These are phyloP conservation scores for Fusarium torulosum DNA, from an alignment of 2,329 filamentous ascomycete genomes.

Conservation along the genomic window DNA sequence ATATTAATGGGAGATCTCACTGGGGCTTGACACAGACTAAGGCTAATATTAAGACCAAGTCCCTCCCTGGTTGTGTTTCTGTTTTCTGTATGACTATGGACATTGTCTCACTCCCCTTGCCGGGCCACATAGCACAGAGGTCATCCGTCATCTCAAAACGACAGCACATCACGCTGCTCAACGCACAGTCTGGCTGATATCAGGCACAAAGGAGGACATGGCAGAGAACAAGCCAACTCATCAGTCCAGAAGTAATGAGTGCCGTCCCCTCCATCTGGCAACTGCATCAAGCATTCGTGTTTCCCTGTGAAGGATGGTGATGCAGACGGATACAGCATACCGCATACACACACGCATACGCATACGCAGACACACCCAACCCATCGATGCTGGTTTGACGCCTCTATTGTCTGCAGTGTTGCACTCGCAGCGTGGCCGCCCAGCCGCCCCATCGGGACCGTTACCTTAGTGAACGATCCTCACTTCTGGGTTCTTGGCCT, in stretches of 20 bases:
- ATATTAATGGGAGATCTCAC: slow-evolving; percentile 32
- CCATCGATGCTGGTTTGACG: slow-evolving; percentile 15
- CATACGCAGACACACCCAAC: slow-evolving; percentile 32
- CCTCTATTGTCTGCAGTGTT: slow-evolving; percentile 34
- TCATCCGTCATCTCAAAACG: slow-evolving; percentile 17
- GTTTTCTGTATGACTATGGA: slow-evolving; percentile 25
- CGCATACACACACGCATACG: slow-evolving; percentile 6
- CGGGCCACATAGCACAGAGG: slow-evolving; percentile 13
- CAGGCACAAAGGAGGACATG: slow-evolving; percentile 24
- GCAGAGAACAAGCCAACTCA: slow-evolving; percentile 32
- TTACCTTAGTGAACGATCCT: slow-evolving; percentile 3
- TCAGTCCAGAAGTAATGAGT: slow-evolving; percentile 27
- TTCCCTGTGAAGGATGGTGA: slow-evolving; percentile 27
- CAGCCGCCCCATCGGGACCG: slow-evolving; percentile 3
- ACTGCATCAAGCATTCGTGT: slow-evolving; percentile 26
- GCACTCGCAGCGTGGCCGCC: slow-evolving; percentile 26
- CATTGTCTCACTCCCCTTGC: slow-evolving; percentile 20
- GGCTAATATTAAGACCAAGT: slow-evolving; percentile 4
- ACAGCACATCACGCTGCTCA: slow-evolving; percentile 28
- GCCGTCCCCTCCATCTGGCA: slow-evolving; percentile 15
- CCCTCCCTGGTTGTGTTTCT: slow-evolving; percentile 15
- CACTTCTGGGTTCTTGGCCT: not conserved
- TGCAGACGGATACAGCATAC: slow-evolving; percentile 28
- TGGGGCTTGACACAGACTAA: slow-evolving; percentile 15
- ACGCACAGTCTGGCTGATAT: slow-evolving; percentile 9